These are phyloP conservation scores for Oryza australiensis DNA, from an alignment of 176 grass and related monocot genomes.

Conservation along the genomic window DNA sequence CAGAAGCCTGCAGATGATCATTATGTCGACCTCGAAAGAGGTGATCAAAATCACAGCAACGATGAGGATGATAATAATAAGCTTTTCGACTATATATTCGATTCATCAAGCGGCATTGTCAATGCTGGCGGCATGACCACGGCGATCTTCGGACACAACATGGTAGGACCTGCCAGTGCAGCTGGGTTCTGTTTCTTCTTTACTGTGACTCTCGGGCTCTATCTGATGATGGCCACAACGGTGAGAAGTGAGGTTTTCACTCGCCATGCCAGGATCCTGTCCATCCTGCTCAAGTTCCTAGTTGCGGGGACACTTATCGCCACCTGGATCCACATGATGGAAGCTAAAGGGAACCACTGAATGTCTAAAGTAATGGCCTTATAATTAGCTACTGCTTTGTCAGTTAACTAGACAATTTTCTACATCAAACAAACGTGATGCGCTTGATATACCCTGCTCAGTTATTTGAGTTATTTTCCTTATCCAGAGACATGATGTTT, in stretches of 20 bases:
- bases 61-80: neutral
- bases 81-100: neutral
- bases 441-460: too few species aligned
- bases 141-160: neutral
- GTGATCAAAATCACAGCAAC: too few species aligned
- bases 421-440: neutral
- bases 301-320: neutral
- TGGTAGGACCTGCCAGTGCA: neutral
- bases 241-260: neutral
- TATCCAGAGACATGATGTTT: too few species aligned
- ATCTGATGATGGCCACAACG: conserved; percentile 21
- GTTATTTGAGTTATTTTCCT: too few species aligned
- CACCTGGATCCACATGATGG: neutral
- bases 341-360: neutral
- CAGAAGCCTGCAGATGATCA: neutral
- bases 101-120: neutral
- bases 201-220: conserved; percentile 12
- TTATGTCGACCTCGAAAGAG: neutral
- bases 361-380: neutral
- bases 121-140: conserved; percentile 8
- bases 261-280: neutral
- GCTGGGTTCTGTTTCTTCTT: neutral
- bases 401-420: neutral
- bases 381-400: neutral
- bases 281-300: conserved; percentile 1